Base-by-base conservation (phyloP, 495 filamentous ascomycete genomes). In the Lophiotrema nucula region DNA sequence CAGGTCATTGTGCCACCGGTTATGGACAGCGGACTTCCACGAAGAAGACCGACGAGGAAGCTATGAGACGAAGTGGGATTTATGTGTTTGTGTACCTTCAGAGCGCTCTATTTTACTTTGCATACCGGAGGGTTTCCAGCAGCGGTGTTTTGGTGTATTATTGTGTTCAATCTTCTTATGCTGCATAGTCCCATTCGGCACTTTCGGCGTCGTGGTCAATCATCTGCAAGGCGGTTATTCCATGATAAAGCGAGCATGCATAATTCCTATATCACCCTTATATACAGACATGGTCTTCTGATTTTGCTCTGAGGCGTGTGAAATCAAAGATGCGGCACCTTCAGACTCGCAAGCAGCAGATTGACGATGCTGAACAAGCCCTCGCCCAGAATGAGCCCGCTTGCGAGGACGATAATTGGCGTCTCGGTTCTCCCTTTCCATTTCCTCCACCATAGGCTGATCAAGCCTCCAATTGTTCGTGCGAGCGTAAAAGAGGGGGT, bases 401-500 rank as follows among this genome's bases (percentile, higher is more conserved):
- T 83, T 1, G 84, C 84, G 26, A 88, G 66, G 1, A 88, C 79
- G 53, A 88, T 79, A 21, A 88, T 74, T 3, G 78, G 79, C 12
- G 84, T 82, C 75, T 66, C 77, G 67, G 60, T 73, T 69, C 74
- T 73, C 45, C 72, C 69, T 45, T 74, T 74, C 28, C 75, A 74
- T 4, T 69, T 71, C 22, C 72, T 73, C 87, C 88, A 92, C 78
- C 88, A 95, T 87, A 89, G 96, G 58, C 83, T 84, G 43, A 96
- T 70, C 31, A 95, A 53, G 2, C 93, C 95, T 6, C 95, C 95
- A 11, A 90, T 86, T 1, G 89, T 87, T 44, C 95, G 74, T 1
- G 95, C 92, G 3, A 99, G 78, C 0, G 95, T 97, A 65, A 99
- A 99, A 0, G 89, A 93, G 0, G 95, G 95, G 2, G 89, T 87